Conservation (phyloP, 768 basidiomycete species). For the Lyophyllum semitale region DNA sequence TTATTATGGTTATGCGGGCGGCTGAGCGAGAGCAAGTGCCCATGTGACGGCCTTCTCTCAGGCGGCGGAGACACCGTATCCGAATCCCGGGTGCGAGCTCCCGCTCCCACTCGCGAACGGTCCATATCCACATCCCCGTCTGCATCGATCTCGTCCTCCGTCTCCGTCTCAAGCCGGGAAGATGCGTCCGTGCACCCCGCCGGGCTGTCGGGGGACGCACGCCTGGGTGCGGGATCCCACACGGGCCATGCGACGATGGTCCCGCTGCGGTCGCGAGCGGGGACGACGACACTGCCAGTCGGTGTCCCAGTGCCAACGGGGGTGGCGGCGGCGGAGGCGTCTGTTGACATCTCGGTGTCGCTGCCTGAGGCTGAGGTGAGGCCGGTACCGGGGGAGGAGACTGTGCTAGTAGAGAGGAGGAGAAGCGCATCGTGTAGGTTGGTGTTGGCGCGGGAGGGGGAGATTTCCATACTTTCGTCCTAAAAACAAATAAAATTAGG, state of each 20-base stretch:
- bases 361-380: constrained; percentile 50
- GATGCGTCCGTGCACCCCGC: not conserved
- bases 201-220: not conserved
- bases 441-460: constrained; percentile 8
- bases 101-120: constrained; percentile 8
- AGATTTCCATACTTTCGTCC: not conserved
- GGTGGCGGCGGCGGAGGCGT: constrained; percentile 60
- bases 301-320: constrained; percentile 62
- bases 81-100: too few species aligned
- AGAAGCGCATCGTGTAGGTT: constrained; percentile 14
- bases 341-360: constrained; percentile 64
- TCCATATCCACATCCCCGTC: constrained; percentile 49
- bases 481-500: too few species aligned
- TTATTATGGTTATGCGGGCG: constrained; percentile 12
- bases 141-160: constrained; percentile 77
- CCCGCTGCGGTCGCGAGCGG: constrained; percentile 69
- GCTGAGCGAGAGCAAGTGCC: constrained; percentile 22
- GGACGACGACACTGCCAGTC: constrained; percentile 58
- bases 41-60: constrained; percentile 21
- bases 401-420: constrained; percentile 19
- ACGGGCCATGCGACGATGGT: constrained; percentile 69
- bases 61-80: constrained; percentile 25
- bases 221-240: constrained; percentile 47
- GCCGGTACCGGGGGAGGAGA: constrained; percentile 15
- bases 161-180: constrained; percentile 74